Evolutionary conservation across 2,329 filamentous ascomycete genomes (phyloP), one percentile per base, ranked within the genome.

Genomic region (Eurotiales sp.): DNA sequence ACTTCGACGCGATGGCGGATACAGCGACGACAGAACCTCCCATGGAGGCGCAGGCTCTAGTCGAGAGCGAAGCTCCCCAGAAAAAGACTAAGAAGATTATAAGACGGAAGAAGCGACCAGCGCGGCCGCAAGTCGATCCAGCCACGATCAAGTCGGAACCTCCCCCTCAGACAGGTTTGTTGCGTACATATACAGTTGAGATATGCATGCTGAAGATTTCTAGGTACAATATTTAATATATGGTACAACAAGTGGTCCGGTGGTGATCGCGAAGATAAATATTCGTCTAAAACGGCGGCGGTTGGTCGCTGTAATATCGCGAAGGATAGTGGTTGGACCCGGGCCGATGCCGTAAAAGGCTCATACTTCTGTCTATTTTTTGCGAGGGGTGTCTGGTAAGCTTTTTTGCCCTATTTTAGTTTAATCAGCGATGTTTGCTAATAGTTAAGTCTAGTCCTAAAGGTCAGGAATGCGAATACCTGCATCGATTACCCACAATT

Each of bases 201-300:
- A n/a, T n/a, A n/a, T n/a, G n/a, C n/a, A n/a, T n/a, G n/a, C n/a
- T n/a, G n/a, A n/a, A n/a, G n/a, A n/a, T n/a, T n/a, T n/a, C n/a
- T n/a, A n/a, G n/a, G 93, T 48, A 95, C 89, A 0, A 90, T 91
- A 53, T 99, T 93, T 79, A 99, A 99, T 72, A 95, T 95, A 64
- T 96, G 91, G 92, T 96, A 96, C 74, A 37, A 37, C 12, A 37
- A 37, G 72, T 97, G 92, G 91, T 87, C 86, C 1, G 93, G 44
- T 21, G 15, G 34, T 64, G 93, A 99, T 71, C 83, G 90, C 55
- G 92, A 97, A 66, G 90, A 95, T 75, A 90, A 91, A 61, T 90
- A 92, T 64, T 80, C 90, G 3, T 89, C 87, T 30, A 86, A 96
- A 65, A 87, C 85, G 19, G 82, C 85, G 12, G 92, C 93, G 3